Evolutionary conservation across 1,139 yeast genomes (phyloP).

Genomic region (Magnusiomyces fungicola): DNA sequence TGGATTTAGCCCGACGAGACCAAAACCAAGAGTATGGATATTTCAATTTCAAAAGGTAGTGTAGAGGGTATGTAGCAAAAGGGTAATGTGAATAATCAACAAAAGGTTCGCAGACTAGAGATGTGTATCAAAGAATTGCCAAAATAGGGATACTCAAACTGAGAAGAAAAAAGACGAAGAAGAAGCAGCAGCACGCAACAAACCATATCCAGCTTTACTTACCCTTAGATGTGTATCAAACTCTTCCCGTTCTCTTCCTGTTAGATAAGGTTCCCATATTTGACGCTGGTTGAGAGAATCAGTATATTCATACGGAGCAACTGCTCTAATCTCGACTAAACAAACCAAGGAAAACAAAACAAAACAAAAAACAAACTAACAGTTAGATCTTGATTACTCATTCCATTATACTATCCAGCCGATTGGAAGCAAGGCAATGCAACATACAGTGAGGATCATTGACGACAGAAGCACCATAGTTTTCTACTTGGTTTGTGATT

Average conservation of each 20-base stretch:
- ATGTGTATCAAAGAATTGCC: no score
- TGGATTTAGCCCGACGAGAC: no score
- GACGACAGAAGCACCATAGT: neutral
- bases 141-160: neutral
- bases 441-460: slow-evolving; percentile 2
- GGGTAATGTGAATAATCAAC: no score
- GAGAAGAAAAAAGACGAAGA: neutral
- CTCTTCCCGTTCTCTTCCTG: slow-evolving; percentile 29
- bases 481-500: neutral
- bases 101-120: no score
- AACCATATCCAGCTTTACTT: no score
- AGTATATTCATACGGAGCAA: slow-evolving; percentile 30
- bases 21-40: no score
- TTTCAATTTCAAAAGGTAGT: no score
- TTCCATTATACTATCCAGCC: no score
- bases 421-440: no score
- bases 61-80: no score
- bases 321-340: slow-evolving; percentile 18
- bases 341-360: neutral
- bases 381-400: no score
- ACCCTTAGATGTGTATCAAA: slow-evolving; percentile 28
- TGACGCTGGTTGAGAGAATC: slow-evolving; percentile 30
- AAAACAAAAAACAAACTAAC: neutral
- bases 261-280: slow-evolving; percentile 30
- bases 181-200: no score